These are phyloP conservation scores for Aechmea fasciata DNA, from an alignment of 176 grass and related monocot genomes.

Conservation along the genomic window DNA sequence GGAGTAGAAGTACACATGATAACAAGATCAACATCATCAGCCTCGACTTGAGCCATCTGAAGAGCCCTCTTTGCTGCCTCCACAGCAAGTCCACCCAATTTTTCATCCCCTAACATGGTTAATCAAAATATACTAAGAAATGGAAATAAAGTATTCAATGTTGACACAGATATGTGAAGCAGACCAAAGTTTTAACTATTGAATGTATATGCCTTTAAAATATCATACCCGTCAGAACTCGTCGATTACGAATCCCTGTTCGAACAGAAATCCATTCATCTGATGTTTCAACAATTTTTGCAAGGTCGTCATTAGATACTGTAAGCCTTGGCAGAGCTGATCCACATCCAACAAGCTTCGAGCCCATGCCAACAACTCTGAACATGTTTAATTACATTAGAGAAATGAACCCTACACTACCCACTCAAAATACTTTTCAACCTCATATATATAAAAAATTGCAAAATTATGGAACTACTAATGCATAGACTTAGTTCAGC, in stretches of 20 bases:
- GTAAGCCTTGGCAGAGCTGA: conserved; percentile 52
- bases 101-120: conserved; percentile 54
- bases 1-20: conserved; percentile 84
- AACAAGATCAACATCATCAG: conserved; percentile 67
- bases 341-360: conserved; percentile 72
- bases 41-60: conserved; percentile 83
- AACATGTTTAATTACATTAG: conserved; percentile 20
- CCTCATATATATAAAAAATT: too few species aligned
- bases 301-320: conserved; percentile 79
- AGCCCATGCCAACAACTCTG: conserved; percentile 63
- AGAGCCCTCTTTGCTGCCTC: conserved; percentile 73
- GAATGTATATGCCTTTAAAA: too few species aligned
- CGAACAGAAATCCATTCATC: conserved; percentile 91
- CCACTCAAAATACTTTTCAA: neutral
- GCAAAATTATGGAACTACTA: too few species aligned
- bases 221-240: conserved; percentile 69
- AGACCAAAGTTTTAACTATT: too few species aligned
- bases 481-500: too few species aligned
- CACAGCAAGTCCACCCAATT: conserved; percentile 49
- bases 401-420: neutral
- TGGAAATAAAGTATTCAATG: neutral
- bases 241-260: conserved; percentile 78
- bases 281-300: conserved; percentile 80
- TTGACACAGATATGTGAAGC: too few species aligned
- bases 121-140: conserved; percentile 3